phyloP scores from a whole-genome alignment of 495 filamentous ascomycete species.

The Glarea lozoyensis region DNA sequence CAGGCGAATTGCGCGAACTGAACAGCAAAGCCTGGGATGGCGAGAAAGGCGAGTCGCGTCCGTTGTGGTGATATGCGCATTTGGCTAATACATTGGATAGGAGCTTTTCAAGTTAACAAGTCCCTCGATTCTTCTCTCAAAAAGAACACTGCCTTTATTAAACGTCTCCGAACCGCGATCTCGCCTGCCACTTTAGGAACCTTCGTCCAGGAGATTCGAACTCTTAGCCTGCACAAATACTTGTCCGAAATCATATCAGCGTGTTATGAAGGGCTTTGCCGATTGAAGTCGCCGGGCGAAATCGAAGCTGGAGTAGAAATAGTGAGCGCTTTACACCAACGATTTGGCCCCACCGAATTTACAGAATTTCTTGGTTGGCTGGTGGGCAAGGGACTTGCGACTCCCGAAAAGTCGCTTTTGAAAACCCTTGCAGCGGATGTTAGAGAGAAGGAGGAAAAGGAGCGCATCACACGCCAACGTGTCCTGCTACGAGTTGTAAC shows the following conservation, averaged over 20 bases:
- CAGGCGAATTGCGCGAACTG: conserved; percentile 82
- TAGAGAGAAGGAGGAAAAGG: conserved; percentile 92
- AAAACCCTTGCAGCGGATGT: conserved; percentile 73
- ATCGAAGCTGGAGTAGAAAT: conserved; percentile 89
- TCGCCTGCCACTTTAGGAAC: conserved; percentile 66
- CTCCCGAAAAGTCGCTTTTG: conserved; percentile 78
- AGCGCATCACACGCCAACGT: conserved; percentile 77
- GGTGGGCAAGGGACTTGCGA: conserved; percentile 83
- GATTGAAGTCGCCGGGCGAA: conserved; percentile 80
- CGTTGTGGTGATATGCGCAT: conserved; percentile 2
- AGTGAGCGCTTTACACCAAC: conserved; percentile 88
- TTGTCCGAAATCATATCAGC: conserved; percentile 97
- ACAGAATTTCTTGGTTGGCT: conserved; percentile 89
- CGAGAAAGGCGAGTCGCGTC: conserved; percentile 57
- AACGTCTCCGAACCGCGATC: conserved; percentile 85
- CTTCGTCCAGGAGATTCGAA: conserved; percentile 85
- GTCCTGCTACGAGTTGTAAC: conserved; percentile 82
- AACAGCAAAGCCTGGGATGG: conserved; percentile 85
- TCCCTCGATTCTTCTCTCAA: conserved; percentile 94
- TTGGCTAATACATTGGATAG: conserved; percentile 32
- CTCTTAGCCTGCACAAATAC: conserved; percentile 92
- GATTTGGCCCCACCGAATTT: conserved; percentile 86
- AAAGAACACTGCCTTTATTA: conserved; percentile 99
- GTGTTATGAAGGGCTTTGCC: conserved; percentile 90
- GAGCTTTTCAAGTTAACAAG: conserved; percentile 66